Evolutionary conservation across 2,329 filamentous ascomycete species (phyloP).

Genomic region (Penicillium occitanis): DNA sequence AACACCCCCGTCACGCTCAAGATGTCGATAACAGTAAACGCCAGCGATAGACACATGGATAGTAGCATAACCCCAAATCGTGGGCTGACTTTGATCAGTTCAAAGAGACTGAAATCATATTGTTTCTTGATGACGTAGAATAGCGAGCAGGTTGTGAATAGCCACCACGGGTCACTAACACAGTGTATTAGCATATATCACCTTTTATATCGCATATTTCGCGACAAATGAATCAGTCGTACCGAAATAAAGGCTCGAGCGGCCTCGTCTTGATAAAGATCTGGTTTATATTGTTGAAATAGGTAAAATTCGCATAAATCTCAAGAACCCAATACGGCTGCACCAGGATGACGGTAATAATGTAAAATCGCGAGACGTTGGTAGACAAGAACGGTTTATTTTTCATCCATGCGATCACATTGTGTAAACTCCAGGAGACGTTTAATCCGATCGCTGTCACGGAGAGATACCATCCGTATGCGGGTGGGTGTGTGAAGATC

Average conservation of each 20-base stretch:
- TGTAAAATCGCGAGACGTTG: conserved; percentile 55
- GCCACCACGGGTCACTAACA: conserved; percentile 64
- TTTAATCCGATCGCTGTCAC: conserved; percentile 60
- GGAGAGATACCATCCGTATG: conserved; percentile 64
- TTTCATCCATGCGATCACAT: conserved; percentile 68
- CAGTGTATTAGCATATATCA: not conserved
- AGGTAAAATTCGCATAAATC: conserved; percentile 65
- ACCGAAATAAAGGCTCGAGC: conserved; percentile 61
- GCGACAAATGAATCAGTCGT: conserved; percentile 8
- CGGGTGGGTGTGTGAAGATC: conserved; percentile 56
- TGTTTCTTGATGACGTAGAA: conserved; percentile 64
- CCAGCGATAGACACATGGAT: conserved; percentile 61
- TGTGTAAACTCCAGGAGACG: conserved; percentile 64
- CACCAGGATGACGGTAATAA: conserved; percentile 57
- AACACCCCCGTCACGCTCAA: conserved; percentile 58
- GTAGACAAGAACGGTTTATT: conserved; percentile 59
- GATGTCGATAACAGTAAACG: conserved; percentile 63
- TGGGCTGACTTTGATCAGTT: conserved; percentile 61
- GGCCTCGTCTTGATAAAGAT: conserved; percentile 59
- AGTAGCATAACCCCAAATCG: conserved; percentile 63
- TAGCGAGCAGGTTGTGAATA: conserved; percentile 60
- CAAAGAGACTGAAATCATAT: conserved; percentile 59
- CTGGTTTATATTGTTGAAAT: conserved; percentile 57
- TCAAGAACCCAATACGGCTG: conserved; percentile 66
- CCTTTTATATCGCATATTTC: too few relatives aligned